Base-by-base conservation (phyloP, 2,329 filamentous ascomycete species). In the Grosmannia serpens region DNA sequence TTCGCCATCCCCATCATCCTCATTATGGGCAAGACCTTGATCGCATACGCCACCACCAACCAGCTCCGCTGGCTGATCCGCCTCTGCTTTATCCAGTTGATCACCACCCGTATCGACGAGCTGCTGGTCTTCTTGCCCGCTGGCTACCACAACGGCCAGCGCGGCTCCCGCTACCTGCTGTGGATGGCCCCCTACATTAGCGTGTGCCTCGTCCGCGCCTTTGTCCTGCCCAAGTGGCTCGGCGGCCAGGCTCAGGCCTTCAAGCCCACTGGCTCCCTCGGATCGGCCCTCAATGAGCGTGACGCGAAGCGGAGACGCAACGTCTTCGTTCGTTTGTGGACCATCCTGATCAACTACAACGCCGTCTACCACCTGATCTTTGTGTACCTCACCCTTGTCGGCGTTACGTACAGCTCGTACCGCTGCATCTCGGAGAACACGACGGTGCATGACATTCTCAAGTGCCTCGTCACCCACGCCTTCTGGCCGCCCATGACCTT, bases 161-260 rank as follows among this genome's bases (percentile, higher is more conserved):
- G 81, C 57, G 79, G 79, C 46, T 74, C 75, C 2, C 73, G 79
- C 4, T 78, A 79, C 62, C 78, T 82, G 67, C 71, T 84, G 31
- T 85, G 82, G 81, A 84, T 84, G 81, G 75, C 81, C 8, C 81
- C 81, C 0, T 85, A 83, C 68, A 80, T 83, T 60, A 78, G 80
- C 0, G 71, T 82, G 13, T 80, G 77, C 64, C 76, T 84, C 57
- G 69, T 83, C 56, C 79, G 80, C 3, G 76, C 80, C 1, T 84
- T 84, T 64, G 63, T 83, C 17, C 71, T 84, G 3, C 81, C 81
- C 29, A 75, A 66, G 9, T 84, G 81, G 81, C 76, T 85, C 20
- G 83, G 82, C 20, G 82, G 81, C 24, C 74, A 81, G 65, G 69
- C 76, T 0, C 77, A 80, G 67, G 80, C 78, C 24, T 85, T 85